phyloP scores from a whole-genome alignment of 2,329 filamentous ascomycete species.

The Microsporum ferrugineum region DNA sequence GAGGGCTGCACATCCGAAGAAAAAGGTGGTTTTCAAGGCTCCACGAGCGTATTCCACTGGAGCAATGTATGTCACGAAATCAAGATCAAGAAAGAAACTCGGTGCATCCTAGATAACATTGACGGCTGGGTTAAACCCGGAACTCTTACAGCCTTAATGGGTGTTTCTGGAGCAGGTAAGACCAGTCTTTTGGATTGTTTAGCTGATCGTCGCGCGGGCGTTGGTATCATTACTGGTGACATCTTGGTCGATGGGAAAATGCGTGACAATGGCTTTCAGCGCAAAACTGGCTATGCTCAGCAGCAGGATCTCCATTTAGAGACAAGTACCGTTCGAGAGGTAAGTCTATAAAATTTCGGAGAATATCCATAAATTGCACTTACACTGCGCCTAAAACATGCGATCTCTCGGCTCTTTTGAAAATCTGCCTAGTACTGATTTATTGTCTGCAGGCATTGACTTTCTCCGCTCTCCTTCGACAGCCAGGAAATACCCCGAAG shows the following conservation, averaged over 20 bases:
- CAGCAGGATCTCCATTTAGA: slow-evolving; percentile 82
- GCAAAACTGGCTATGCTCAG: slow-evolving; percentile 65
- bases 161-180: slow-evolving; percentile 74
- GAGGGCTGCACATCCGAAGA: background rate
- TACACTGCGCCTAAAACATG: background rate
- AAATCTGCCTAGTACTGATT: no score
- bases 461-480: slow-evolving; percentile 76
- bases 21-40: background rate
- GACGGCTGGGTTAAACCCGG: slow-evolving; percentile 91
- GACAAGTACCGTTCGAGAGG: slow-evolving; percentile 60
- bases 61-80: slow-evolving; percentile 71
- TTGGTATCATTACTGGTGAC: slow-evolving; percentile 80
- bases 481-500: slow-evolving; percentile 58
- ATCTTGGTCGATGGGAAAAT: slow-evolving; percentile 67
- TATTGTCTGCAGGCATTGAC: slow-evolving; percentile 45
- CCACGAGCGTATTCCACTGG: slow-evolving; percentile 59
- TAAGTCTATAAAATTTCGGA: slow-evolving; percentile 55
- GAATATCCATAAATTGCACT: slow-evolving; percentile 42
- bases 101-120: slow-evolving; percentile 42
- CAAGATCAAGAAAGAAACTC: slow-evolving; percentile 62
- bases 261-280: slow-evolving; percentile 65
- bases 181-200: slow-evolving; percentile 80
- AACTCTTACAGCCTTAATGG: slow-evolving; percentile 41
- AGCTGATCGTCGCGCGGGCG: slow-evolving; percentile 63
- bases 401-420: background rate